These are phyloP conservation scores for Penicillium coprophilum DNA, from an alignment of 495 filamentous ascomycete genomes.

Conservation along the genomic window DNA sequence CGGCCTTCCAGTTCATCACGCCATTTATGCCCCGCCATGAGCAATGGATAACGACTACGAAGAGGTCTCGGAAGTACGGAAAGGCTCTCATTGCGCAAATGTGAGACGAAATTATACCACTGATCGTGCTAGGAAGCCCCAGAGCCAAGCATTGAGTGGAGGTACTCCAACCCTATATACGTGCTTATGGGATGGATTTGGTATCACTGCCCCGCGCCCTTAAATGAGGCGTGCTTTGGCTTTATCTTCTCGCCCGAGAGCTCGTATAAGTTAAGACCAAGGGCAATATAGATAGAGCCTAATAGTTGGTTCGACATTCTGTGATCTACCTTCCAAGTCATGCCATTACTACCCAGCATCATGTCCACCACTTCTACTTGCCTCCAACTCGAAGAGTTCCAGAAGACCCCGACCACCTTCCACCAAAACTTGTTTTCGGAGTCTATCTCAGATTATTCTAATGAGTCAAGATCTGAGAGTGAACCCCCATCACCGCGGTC, in stretches of 20 bases:
- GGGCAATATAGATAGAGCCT: slow-evolving; percentile 20
- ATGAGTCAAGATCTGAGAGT: slow-evolving; percentile 8
- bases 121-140: not conserved
- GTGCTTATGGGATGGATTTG: slow-evolving; percentile 21
- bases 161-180: slow-evolving; percentile 10
- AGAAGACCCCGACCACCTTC: slow-evolving; percentile 18
- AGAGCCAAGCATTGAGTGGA: slow-evolving; percentile 20
- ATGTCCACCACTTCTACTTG: slow-evolving; percentile 31
- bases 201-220: slow-evolving; percentile 23
- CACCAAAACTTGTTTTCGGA: slow-evolving; percentile 18
- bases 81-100: slow-evolving; percentile 13
- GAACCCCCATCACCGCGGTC: not conserved
- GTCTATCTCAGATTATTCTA: not conserved
- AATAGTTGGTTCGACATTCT: not conserved
- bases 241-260: slow-evolving; percentile 33
- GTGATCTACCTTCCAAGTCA: slow-evolving; percentile 7
- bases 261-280: slow-evolving; percentile 3
- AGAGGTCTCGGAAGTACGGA: slow-evolving; percentile 5
- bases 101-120: slow-evolving; percentile 12
- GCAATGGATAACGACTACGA: slow-evolving; percentile 24
- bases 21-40: slow-evolving; percentile 42
- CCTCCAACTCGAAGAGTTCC: slow-evolving; percentile 25
- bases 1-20: slow-evolving; percentile 27
- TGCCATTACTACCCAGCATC: slow-evolving; percentile 24
- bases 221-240: slow-evolving; percentile 15